Conservation (phyloP, 805 yeast species). For the Ogataea neopini region DNA sequence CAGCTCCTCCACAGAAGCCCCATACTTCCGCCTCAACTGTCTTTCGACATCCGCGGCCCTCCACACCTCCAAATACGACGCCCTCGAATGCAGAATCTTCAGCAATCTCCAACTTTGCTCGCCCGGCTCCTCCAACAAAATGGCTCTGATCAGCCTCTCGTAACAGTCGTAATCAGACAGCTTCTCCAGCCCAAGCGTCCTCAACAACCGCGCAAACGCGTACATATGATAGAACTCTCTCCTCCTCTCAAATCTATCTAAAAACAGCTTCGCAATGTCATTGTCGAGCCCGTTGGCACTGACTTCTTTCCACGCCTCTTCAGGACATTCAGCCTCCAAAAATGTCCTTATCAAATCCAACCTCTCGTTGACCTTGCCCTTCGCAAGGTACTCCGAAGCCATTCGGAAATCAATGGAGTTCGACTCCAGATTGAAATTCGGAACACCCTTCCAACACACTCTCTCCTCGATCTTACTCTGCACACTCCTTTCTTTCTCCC, state of each 20-base stretch:
- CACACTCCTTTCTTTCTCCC: neutral
- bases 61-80: conserved; percentile 8
- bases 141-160: conserved; percentile 2
- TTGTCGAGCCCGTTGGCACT: neutral
- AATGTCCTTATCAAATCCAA: neutral
- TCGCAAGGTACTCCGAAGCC: neutral
- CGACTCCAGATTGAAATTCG: conserved; percentile 2
- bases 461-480: neutral
- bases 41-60: neutral
- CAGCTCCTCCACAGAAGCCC: conserved; percentile 2
- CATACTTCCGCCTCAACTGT: neutral
- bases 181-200: conserved; percentile 8
- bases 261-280: conserved; percentile 3
- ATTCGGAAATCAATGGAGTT: conserved; percentile 4
- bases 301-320: conserved; percentile 6
- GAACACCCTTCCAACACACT: conserved; percentile 2
- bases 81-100: conserved; percentile 7
- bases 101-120: conserved; percentile 3
- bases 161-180: conserved; percentile 9
- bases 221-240: conserved; percentile 8
- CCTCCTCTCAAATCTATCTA: conserved; percentile 4
- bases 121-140: conserved; percentile 3
- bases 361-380: neutral
- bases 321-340: neutral
- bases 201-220: conserved; percentile 6